Conservation (phyloP, 495 filamentous ascomycete genomes). For the Penicillium steckii region DNA sequence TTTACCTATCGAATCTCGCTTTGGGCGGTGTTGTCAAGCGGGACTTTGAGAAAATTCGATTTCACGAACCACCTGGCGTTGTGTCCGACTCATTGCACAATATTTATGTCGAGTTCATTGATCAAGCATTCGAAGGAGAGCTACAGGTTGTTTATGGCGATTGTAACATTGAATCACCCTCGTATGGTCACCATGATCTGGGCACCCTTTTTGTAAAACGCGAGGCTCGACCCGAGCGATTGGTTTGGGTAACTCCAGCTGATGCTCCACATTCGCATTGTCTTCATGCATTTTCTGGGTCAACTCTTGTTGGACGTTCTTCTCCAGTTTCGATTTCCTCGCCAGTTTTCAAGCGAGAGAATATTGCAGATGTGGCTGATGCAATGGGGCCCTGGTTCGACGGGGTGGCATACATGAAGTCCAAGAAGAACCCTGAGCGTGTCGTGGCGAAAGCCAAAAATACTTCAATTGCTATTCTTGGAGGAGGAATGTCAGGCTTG, state of each 20-base stretch:
- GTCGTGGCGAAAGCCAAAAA: constrained; percentile 52
- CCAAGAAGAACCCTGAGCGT: constrained; percentile 49
- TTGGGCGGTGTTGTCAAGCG: background rate
- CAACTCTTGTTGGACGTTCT: constrained; percentile 22
- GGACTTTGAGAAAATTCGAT: constrained; percentile 5
- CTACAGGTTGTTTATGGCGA: constrained; percentile 34
- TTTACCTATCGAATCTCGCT: background rate
- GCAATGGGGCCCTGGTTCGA: constrained; percentile 68
- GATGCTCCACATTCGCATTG: constrained; percentile 30
- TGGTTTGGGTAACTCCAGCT: constrained; percentile 33
- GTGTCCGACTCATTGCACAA: constrained; percentile 35
- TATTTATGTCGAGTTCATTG: constrained; percentile 28
- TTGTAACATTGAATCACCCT: constrained; percentile 18
- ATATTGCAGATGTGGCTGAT: constrained; percentile 45
- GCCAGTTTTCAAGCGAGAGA: constrained; percentile 21
- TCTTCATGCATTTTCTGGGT: constrained; percentile 33
- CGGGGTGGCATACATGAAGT: constrained; percentile 60
- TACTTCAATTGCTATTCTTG: constrained; percentile 56
- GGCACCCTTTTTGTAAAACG: constrained; percentile 25
- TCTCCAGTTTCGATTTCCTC: constrained; percentile 19
- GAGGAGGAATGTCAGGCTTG: constrained; percentile 67
- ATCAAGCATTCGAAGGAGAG: constrained; percentile 23
- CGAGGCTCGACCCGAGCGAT: constrained; percentile 26
- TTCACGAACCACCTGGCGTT: constrained; percentile 12
- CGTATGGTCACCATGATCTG: constrained; percentile 27